Percentiles rank a stretch among this genome's conserved stretches.
Conservation (phyloP, 768 basidiomycete genomes). For the Phallus indusiatus region DNA sequence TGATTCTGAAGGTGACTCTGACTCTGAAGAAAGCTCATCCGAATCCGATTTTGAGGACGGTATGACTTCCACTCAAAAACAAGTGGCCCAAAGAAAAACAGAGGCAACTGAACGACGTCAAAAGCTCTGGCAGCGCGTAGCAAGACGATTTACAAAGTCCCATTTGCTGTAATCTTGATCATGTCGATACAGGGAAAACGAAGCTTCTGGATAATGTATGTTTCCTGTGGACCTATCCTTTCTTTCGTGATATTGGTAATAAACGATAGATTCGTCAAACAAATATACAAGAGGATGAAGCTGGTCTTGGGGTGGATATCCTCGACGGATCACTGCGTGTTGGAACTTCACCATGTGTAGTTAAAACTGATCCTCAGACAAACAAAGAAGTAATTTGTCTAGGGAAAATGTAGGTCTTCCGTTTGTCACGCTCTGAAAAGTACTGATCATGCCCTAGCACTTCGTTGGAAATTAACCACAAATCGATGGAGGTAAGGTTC, state of each 20-base stretch:
- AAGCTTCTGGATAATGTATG: conserved; percentile 91
- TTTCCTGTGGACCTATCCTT: conserved; percentile 2
- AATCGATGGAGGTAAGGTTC: conserved; percentile 58
- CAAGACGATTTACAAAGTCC: conserved; percentile 88
- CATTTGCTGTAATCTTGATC: conserved; percentile 97
- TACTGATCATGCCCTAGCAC: conserved; percentile 43
- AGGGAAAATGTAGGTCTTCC: conserved; percentile 78
- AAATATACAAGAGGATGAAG: conserved; percentile 98
- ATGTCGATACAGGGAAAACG: conserved; percentile 99
- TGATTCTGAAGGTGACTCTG: no score
- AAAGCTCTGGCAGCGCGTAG: conserved; percentile 74
- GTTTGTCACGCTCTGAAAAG: background rate
- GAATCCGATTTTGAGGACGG: no score
- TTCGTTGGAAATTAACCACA: conserved; percentile 96
- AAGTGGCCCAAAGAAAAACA: conserved; percentile 64
- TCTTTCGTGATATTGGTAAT: background rate
- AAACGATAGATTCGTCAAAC: conserved; percentile 88
- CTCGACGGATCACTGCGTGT: conserved; percentile 84
- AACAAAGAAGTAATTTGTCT: conserved; percentile 88
- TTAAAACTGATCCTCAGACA: conserved; percentile 80
- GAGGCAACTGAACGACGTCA: conserved; percentile 75
- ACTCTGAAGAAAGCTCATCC: no score
- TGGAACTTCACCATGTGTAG: conserved; percentile 92
- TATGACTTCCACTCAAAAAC: conserved; percentile 32
- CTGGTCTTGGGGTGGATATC: conserved; percentile 93